Base-by-base conservation (phyloP, 2,329 filamentous ascomycete genomes). In the Botrytis aclada region DNA sequence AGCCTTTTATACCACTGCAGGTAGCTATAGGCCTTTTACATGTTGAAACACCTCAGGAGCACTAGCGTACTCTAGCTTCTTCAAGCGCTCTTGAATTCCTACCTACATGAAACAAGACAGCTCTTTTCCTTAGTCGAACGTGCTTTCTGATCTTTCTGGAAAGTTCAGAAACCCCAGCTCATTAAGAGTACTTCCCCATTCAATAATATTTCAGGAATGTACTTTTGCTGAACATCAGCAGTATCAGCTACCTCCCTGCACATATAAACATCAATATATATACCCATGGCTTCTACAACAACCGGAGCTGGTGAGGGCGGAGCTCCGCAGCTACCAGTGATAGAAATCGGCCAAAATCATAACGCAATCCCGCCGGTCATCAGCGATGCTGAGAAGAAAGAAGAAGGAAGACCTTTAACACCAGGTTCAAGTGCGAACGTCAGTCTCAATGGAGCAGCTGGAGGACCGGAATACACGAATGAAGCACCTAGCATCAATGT, bases 141-240 rank as follows among this genome's bases (percentile, higher is more conserved):
- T 54, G 34, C 20, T 65, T 60, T 69, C 54, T 43, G 51, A 69
- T 69, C 51, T 69, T 69, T 45, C 16, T 61, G 5, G 34, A 22
- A 70, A 39, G 39, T 45, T 43, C 39, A 45, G 39, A 56, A 54
- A 45, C 37, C 25, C 70, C 47, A 71, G 32, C 58, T 66, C 61
- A 71, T 56, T 71, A 66, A 51, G 37, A 71, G 70, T 58, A 66
- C 70, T 71, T 66, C 61, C 43, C 70, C 70, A 71, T 66, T 65
- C 60, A 34, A 71, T 22, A 56, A 20, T 54, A 43, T 66, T 34
- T 32, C 60, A 54, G 61, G 65, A n/a, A 43, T 66, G 58, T 32
- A 39, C 25, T 37, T 51, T 34, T 43, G n/a, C 58, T 70, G 39
- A 56, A 66, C 45, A 54, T 71, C 70, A 71, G 29, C 61, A 65